phyloP scores from a whole-genome alignment of 441 rosid species.

The Pelargonium myrrhifolium region DNA sequence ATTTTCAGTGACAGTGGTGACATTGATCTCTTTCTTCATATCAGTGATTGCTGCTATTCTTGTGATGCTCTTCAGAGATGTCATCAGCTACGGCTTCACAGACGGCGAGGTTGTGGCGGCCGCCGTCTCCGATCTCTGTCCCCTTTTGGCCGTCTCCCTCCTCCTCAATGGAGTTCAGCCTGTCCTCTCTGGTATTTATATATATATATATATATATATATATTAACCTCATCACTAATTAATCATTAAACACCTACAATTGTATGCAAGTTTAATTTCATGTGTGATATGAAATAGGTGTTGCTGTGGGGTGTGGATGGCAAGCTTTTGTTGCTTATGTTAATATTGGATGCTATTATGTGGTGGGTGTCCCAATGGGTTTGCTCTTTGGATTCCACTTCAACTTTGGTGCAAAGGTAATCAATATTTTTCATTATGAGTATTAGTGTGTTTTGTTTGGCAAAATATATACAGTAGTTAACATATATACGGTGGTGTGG shows the following conservation, averaged over 20 bases:
- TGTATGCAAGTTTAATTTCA: too few relatives aligned
- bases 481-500: background rate
- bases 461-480: too few relatives aligned
- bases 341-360: constrained; percentile 48
- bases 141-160: constrained; percentile 48
- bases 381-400: constrained; percentile 47
- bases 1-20: constrained; percentile 43
- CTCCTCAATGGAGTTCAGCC: constrained; percentile 53
- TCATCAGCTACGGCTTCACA: constrained; percentile 47
- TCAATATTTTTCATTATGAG: background rate
- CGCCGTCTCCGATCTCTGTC: constrained; percentile 57
- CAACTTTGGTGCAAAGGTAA: constrained; percentile 49
- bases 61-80: constrained; percentile 29
- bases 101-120: constrained; percentile 42
- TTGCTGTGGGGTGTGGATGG: constrained; percentile 71
- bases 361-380: constrained; percentile 49
- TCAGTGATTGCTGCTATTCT: constrained; percentile 24
- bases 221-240: background rate
- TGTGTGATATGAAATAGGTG: constrained; percentile 26
- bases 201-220: too few relatives aligned
- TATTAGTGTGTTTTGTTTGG: background rate
- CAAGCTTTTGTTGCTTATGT: constrained; percentile 53
- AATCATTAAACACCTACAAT: background rate
- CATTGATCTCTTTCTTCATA: constrained; percentile 30
- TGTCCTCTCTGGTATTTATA: constrained; percentile 43